Base-by-base conservation (phyloP, 805 yeast genomes). In the Candida peoriensis region DNA sequence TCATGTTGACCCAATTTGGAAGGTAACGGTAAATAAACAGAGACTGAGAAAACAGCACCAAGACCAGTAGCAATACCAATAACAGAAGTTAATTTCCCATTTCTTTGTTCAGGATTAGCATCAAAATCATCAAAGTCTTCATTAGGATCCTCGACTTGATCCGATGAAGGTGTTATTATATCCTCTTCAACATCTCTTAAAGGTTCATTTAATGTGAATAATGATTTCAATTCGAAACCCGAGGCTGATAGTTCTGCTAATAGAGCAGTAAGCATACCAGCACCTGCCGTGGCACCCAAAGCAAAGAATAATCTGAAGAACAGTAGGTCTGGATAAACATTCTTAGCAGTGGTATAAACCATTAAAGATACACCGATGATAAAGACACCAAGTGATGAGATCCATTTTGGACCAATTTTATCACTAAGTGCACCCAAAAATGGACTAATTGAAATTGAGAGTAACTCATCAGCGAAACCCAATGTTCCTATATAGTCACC, bases 11-110 rank as follows among this genome's bases (percentile, higher is more conserved):
- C 72, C 38, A 75, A 60, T 39, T 55, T 61, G 1, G 72, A 66
- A 0, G 87, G 86, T 15, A 81, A 55, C 11, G 85, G 71, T 15
- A 81, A 54, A 27, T 76, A 67, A 26, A 68, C 55, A 1, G 71
- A 50, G 1, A 78, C 85, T 0, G 85, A 68, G 40, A 77, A 70
- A 2, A 81, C 67, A 2, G 87, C 88, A 32, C 88, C 88, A 13
- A 75, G 50, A 0, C 87, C 87, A 13, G 82, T 66, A 32, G 70
- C 60, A 12, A 76, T 54, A 2, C 89, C 89, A 28, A 81, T 67
- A 16, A 78, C 49, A 0, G 86, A 80, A 0, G 82, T 69, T 35
- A 68, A 61, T 42, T 68, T 71, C 3, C 86, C 87, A 43, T 68
- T 72, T 30, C 63, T 58, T 25, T 58, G 47, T 9, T 42, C 37